Conservation (phyloP, 108 stramenopile species). For the Pseudonitzschia multistriata region DNA sequence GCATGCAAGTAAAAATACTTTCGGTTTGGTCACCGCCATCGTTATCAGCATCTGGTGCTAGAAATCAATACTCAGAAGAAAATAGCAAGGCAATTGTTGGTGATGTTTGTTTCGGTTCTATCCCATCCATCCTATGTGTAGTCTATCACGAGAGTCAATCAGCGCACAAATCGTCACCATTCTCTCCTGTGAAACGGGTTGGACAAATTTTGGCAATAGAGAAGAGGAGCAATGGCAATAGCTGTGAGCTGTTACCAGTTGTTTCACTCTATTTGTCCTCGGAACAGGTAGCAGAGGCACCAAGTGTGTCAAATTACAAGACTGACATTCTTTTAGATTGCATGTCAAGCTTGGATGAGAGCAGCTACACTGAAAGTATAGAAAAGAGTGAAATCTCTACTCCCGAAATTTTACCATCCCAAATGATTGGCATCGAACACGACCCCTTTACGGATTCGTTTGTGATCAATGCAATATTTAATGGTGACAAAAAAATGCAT, state of each 20-base stretch:
- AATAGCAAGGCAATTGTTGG: conserved; percentile 1
- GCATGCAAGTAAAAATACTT: not conserved
- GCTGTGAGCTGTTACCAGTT: conserved; percentile 9
- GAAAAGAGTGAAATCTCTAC: too few relatives aligned
- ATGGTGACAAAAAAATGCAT: not conserved
- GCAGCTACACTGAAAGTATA: too few relatives aligned
- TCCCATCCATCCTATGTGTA: conserved; percentile 22
- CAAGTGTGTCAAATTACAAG: not conserved
- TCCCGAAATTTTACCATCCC: not conserved
- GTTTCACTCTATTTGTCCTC: conserved; percentile 13
- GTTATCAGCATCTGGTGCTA: too few relatives aligned
- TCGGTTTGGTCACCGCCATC: conserved; percentile 8
- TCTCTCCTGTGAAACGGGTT: not conserved
- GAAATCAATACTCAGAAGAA: not conserved
- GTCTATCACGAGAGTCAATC: conserved; percentile 7
- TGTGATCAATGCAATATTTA: conserved; percentile 28
- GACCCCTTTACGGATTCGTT: conserved; percentile 29
- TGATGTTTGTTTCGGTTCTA: conserved; percentile 23
- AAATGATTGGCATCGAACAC: conserved; percentile 16
- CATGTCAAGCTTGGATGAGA: too few relatives aligned
- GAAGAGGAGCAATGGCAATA: not conserved
- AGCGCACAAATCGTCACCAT: not conserved
- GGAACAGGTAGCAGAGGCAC: conserved; percentile 29
- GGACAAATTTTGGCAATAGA: conserved; percentile 22
- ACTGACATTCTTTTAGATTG: too few relatives aligned